Base-by-base conservation (phyloP, 768 basidiomycete species). In the Fomitopsis serialis region DNA sequence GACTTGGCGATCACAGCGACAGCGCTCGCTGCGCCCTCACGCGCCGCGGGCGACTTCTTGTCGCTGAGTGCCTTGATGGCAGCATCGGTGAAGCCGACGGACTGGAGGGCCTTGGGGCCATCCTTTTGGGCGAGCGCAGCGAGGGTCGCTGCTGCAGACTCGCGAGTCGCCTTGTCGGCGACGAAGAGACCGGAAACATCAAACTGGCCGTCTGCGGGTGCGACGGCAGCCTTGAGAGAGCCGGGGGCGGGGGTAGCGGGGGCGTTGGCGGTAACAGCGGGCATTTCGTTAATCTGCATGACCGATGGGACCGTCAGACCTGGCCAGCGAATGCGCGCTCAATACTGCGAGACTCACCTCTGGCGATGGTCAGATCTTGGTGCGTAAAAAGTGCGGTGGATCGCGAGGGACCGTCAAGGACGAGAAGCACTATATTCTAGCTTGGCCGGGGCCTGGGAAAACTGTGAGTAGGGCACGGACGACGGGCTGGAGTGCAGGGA, bases 41-140 rank as follows among this genome's bases (percentile, higher is more conserved):
- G 92, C 58, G 88, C 81, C 57, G 86, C 88, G 49, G 92, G 86
- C 17, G 88, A 90, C 78, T 95, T 97, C 83, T 98, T 98, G 84
- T 97, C 92, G 71, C 77, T 78, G 58, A 97, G 84, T 50, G 92
- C 93, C 78, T 88, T 90, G 70, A 91, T 63, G 58, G 82, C 70
- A 62, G 90, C 87, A 51, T 85, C 85, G 35, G 72, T 73, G 73
- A 95, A 87, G 58, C 78, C 84, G 57, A 81, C 73, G 57, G 83
- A 75, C 55, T 78, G 75, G 66, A 97, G 81, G 68, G 83, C 84
- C 56, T 82, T 72, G 58, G 89, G 87, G 67, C 93, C 92, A 53
- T 89, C 81, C 74, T 91, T 91, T 84, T 92, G 82, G 60, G 81
- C 84, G 68, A 81, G 73, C 54, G 85, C 80, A 59, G 82, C 87